Base-by-base conservation (phyloP, 306 rosid species). In the Quercus rubra region DNA sequence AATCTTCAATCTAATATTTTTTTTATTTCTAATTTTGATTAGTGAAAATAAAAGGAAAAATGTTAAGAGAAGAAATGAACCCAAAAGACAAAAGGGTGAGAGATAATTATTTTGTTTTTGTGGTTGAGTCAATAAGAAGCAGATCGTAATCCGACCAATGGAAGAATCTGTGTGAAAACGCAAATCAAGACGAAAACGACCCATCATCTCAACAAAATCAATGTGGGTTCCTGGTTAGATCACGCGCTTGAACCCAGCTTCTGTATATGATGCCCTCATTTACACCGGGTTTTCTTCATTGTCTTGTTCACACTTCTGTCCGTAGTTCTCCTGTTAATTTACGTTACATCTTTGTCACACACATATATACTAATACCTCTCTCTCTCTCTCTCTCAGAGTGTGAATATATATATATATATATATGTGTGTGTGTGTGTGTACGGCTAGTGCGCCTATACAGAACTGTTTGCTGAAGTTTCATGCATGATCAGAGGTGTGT, bases 161-260 rank as follows among this genome's bases (percentile, higher is more conserved):
- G 88, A 86, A 86, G 90, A 55, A 85, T 77, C 55, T 77, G 75
- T 5, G 87, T 80, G 69, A 68, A 79, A 88, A 76, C 90, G 86
- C 84, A 92, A 82, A 74, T 90, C 86, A 85, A 88, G 94, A 92
- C 54, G 97, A 92, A 81, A 90, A 90, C 21, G 97, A 92, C 97
- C 2, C 58, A 25, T 85, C 94, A 80, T 23, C 70, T 85, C 83
- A 66, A 79, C 87, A 82, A 79, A 82, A 88, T 87, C 91, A 88
- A 88, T 74, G 90, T 79, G 87, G 82, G 71, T 78, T 81, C 82
- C 81, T 79, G 78, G 57, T 79, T 62, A 82, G 83, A 80, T 89
- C 93, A 91, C 86, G 83, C 85, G 81, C 84, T 78, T 78, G 61
- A 68, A 73, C 79, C 62, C 76, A 83, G 51, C 81, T 83, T 70